Evolutionary conservation across 768 basidiomycete species (phyloP).

Genomic region (Russula dissimulans): DNA sequence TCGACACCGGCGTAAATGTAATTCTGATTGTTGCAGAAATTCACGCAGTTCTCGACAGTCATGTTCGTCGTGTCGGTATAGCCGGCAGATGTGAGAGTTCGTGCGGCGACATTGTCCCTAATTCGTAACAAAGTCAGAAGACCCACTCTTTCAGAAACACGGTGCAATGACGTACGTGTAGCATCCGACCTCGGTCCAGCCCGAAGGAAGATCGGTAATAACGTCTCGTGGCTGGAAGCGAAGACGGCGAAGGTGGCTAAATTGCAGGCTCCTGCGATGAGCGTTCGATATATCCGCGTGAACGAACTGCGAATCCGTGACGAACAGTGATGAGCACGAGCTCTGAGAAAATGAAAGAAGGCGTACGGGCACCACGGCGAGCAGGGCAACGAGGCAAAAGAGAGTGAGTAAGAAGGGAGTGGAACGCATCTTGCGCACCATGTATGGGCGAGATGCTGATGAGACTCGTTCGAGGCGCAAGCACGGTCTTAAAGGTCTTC

Average conservation of each 20-base stretch:
- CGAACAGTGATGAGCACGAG: background rate
- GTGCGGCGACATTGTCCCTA: conserved; percentile 49
- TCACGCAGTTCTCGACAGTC: conserved; percentile 49
- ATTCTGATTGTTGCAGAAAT: conserved; percentile 34
- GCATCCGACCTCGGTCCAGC: conserved; percentile 54
- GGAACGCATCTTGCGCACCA: conserved; percentile 4
- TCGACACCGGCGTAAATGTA: conserved; percentile 66
- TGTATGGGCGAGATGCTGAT: background rate
- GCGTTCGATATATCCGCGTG: background rate
- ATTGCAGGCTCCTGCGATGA: background rate
- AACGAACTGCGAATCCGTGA: background rate
- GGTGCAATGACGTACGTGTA: conserved; percentile 38
- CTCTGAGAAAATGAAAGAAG: background rate
- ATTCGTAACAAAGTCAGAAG: conserved; percentile 26
- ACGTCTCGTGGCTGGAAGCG: conserved; percentile 8
- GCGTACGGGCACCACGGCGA: background rate
- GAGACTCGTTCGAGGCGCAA: background rate
- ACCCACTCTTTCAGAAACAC: background rate
- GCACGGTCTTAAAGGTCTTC: conserved; percentile 3
- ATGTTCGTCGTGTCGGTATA: conserved; percentile 42
- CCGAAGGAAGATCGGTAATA: conserved; percentile 36
- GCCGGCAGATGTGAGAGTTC: conserved; percentile 45
- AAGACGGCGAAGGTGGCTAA: conserved; percentile 1
- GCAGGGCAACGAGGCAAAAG: background rate
- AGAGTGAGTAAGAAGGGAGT: background rate